These are phyloP conservation scores for Thermomyces lanuginosus DNA, from an alignment of 2,329 filamentous ascomycete genomes.

Conservation along the genomic window DNA sequence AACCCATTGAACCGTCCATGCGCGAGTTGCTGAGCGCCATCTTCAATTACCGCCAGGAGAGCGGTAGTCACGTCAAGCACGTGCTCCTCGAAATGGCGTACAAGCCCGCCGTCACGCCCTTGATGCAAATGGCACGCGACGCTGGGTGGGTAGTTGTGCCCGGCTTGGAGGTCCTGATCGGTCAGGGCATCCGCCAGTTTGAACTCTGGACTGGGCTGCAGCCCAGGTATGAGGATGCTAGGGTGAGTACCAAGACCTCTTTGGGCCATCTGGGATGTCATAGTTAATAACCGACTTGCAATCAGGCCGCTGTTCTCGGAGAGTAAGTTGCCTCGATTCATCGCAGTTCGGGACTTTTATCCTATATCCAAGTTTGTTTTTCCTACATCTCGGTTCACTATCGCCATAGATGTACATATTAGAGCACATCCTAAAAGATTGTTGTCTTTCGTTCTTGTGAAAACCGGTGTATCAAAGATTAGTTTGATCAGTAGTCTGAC, in stretches of 20 bases:
- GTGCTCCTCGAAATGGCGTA: slow-evolving; percentile 93
- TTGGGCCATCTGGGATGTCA: background rate
- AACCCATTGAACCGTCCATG: slow-evolving; percentile 58
- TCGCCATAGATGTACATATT: no score
- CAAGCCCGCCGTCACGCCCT: slow-evolving; percentile 63
- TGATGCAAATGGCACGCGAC: slow-evolving; percentile 69
- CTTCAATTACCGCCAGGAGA: slow-evolving; percentile 32
- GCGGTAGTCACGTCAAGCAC: slow-evolving; percentile 25
- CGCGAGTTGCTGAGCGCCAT: slow-evolving; percentile 45
- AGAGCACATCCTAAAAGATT: no score
- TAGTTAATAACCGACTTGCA: slow-evolving; percentile 2
- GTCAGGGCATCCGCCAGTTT: slow-evolving; percentile 74
- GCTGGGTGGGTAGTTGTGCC: slow-evolving; percentile 70
- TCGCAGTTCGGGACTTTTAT: no score
- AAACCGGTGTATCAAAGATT: no score
- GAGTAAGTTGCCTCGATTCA: background rate
- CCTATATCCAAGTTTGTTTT: no score
- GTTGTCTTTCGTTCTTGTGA: no score
- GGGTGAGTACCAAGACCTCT: slow-evolving; percentile 28
- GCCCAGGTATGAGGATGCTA: slow-evolving; percentile 54
- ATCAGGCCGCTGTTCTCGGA: slow-evolving; percentile 15
- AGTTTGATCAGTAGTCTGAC: no score
- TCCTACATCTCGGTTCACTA: no score
- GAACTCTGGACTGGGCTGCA: slow-evolving; percentile 71
- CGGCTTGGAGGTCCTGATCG: slow-evolving; percentile 74